Base-by-base conservation (phyloP, 352 stramenopile genomes). In the Aphanomyces cochlioides region DNA sequence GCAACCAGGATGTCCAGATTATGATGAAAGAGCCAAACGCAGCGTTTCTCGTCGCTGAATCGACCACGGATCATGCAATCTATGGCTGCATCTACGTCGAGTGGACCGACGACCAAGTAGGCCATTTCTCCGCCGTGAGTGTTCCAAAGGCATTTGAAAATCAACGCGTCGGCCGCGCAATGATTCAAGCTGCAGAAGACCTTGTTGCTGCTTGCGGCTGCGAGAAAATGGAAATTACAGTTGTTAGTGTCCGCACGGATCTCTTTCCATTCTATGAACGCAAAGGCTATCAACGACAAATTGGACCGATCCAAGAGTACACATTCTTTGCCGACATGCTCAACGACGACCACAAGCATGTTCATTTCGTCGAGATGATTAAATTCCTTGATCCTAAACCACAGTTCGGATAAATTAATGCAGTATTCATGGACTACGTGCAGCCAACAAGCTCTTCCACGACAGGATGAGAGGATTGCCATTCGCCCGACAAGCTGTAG, bases 251-350 rank as follows among this genome's bases (percentile, higher is more conserved):
- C 10, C 43, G 43, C 10, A 12, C 10, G 10, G 43, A 50, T 12
- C 43, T 50, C 43, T 50, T 50, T 50, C 17, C 43, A n/a, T 50
- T 50, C 43, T 50, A 50, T 2, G 43, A 50, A 50, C 43, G 43
- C 43, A 50, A 50, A n/a, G 43, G 43, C 43, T 50, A 50, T n/a
- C 28, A 28, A 28, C 43, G 43, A 12, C 43, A n/a, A 12, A 50
- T n/a, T 12, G 43, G 43, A n/a, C 43, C 10, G 10, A 12, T 50
- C 43, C 10, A 50, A 12, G 10, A 50, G 17, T 12, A 50, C 17
- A 12, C 43, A n/a, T 12, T 12, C 10, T 50, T 50, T 50, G 43
- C 43, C 43, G 17, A n/a, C 10, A 50, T 50, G 10, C 17, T 50
- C 10, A 50, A 50, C 43, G 43, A 50, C 43, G 43, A 12, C 10